phyloP scores from a whole-genome alignment of 352 stramenopile genomes.

The Pythium myriotylum region DNA sequence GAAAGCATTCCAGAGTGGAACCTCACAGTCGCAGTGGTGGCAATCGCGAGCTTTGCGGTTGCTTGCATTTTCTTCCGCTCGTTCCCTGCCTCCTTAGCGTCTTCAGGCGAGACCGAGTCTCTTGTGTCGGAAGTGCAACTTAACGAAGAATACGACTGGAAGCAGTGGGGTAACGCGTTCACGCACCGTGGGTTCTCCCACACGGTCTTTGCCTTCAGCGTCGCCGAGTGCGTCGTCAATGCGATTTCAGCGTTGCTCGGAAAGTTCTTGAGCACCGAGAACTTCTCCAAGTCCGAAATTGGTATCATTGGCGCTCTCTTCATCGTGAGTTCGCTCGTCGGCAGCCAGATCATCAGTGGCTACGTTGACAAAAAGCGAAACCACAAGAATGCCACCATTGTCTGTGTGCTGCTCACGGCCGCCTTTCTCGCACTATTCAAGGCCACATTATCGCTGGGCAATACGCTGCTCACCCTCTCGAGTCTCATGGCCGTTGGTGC shows the following conservation, averaged over 20 bases:
- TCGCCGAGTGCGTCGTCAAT: slow-evolving; percentile 72
- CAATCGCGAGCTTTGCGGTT: slow-evolving; percentile 24
- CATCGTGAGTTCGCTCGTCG: slow-evolving; percentile 70
- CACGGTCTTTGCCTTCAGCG: slow-evolving; percentile 62
- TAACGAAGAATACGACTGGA: slow-evolving; percentile 72
- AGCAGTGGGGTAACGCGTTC: slow-evolving; percentile 69
- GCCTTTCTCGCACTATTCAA: slow-evolving; percentile 50
- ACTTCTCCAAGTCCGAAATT: slow-evolving; percentile 67
- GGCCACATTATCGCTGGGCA: slow-evolving; percentile 36
- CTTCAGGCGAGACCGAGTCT: slow-evolving; percentile 35
- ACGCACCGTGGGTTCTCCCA: slow-evolving; percentile 62
- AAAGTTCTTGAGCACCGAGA: slow-evolving; percentile 64
- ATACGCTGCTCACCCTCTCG: slow-evolving; percentile 43
- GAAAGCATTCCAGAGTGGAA: slow-evolving; percentile 48
- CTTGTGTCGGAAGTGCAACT: slow-evolving; percentile 61
- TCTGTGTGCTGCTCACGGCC: slow-evolving; percentile 57
- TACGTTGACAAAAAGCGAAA: slow-evolving; percentile 66
- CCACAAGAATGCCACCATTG: slow-evolving; percentile 57
- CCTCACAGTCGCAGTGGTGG: slow-evolving; percentile 39
- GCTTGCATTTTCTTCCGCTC: slow-evolving; percentile 43
- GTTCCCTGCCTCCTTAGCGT: slow-evolving; percentile 35
- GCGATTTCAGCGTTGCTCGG: slow-evolving; percentile 70
- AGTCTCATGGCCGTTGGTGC: slow-evolving; percentile 51
- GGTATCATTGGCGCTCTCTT: slow-evolving; percentile 69
- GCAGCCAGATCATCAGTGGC: slow-evolving; percentile 64